Conservation (phyloP, 2,329 filamentous ascomycete species). For the Nemania sp. region DNA sequence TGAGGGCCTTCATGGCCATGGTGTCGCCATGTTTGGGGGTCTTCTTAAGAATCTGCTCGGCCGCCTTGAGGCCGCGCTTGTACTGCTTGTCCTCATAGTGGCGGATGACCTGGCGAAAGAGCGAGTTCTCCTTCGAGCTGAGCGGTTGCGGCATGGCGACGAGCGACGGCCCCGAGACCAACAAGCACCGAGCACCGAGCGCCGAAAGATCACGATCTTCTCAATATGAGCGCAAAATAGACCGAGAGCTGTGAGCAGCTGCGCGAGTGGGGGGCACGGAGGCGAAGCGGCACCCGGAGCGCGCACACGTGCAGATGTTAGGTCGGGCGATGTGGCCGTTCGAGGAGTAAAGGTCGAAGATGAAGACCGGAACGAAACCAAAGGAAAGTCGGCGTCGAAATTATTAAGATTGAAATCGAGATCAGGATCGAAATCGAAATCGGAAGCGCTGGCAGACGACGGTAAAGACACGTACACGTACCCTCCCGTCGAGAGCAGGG, state of each 20-base stretch:
- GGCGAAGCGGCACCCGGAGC: neutral
- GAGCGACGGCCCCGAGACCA: constrained; percentile 6
- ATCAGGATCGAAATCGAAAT: too few relatives aligned
- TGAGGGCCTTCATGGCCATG: constrained; percentile 97
- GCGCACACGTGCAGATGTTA: neutral
- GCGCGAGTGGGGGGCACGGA: neutral
- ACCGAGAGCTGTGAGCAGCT: too few relatives aligned
- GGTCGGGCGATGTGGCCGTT: neutral
- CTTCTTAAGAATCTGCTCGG: constrained; percentile 95
- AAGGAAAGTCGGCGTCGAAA: neutral
- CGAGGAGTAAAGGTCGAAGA: neutral
- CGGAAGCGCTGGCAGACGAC: too few relatives aligned
- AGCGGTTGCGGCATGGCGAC: constrained; percentile 69
- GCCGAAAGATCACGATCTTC: too few relatives aligned
- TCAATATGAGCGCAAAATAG: too few relatives aligned
- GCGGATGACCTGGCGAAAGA: constrained; percentile 93
- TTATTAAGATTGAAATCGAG: too few relatives aligned
- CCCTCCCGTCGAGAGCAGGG: too few relatives aligned
- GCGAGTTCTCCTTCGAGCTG: constrained; percentile 84
- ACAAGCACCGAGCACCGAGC: constrained; percentile 1
- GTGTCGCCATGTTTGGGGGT: constrained; percentile 96
- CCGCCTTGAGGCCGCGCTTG: constrained; percentile 89
- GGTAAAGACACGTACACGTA: too few relatives aligned
- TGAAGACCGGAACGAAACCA: neutral
- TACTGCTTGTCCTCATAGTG: constrained; percentile 99